Evolutionary conservation across 1,139 yeast species (phyloP), one percentile per base, ranked within the genome.

Genomic region (Diutina sp.): DNA sequence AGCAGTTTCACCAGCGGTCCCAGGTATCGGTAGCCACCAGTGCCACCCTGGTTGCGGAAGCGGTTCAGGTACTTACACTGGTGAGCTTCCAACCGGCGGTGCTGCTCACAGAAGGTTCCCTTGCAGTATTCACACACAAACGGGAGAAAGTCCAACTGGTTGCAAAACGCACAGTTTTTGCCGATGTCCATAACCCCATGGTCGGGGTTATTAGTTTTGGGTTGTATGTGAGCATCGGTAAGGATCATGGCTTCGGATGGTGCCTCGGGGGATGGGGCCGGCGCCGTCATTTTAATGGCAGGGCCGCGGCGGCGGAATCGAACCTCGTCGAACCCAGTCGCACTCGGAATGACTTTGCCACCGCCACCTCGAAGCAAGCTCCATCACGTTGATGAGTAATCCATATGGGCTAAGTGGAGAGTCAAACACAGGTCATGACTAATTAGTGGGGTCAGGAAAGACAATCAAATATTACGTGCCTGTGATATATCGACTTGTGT

Each of bases 101-200:
- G 93, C 38, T 76, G 72, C 1, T 79, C 70, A 65, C 95, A 87
- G 62, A 73, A 85, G 2, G 77, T 73, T n/a, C 69, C 66, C 16
- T 76, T 68, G 65, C 93, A 86, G 56, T 67, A 69, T 47, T 77
- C 77, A 67, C 95, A 87, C 47, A 71, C 73, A 67, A 82, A 85
- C 1, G 95, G 91, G 44, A 87, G 70, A 63, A 86, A 86, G 64
- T 87, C 95, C 6, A 85, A 67, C 62, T 78, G 81, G 56, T 80
- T 73, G 66, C 95, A 87, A 56, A 76, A 75, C 38, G 72, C 66
- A 65, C 95, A 87, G 64, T 85, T 86, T 60, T 80, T 73, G 4
- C 93, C 93, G 7, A 86, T 82, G 62, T 86, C 85, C 70, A 86
- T 74, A 66, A 86, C 11, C 9, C 53, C 53, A 18, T 38, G 32